Conservation (phyloP, 257 asterid species). For the Solanum chmielewskii region DNA sequence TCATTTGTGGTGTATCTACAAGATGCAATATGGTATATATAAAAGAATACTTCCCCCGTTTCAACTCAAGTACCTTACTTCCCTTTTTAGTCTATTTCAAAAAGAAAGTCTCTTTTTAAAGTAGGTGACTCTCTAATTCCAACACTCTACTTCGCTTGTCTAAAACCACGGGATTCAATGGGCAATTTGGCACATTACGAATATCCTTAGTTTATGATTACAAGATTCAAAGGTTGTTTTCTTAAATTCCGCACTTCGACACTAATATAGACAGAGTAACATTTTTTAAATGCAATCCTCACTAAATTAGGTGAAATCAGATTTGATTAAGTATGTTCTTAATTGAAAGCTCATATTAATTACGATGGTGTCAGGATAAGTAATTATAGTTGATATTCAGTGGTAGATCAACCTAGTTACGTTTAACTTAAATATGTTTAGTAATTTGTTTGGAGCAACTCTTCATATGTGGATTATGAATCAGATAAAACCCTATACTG, state of each 20-base stretch:
- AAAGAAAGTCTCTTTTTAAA: not conserved
- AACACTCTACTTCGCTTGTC: not conserved
- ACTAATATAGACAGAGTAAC: not conserved
- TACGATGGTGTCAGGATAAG: not conserved
- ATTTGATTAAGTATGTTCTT: not conserved
- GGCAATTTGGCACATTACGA: not conserved
- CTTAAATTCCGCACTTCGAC: not conserved
- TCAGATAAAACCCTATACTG: not conserved
- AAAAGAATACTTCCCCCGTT: not conserved
- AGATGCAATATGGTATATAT: not conserved
- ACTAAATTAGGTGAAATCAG: not conserved
- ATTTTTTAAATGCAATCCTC: not conserved
- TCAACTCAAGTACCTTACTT: not conserved
- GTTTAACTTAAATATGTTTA: not conserved
- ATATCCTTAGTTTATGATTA: not conserved
- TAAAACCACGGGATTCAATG: not conserved
- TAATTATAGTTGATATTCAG: not conserved
- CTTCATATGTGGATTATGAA: not conserved
- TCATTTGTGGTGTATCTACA: not conserved
- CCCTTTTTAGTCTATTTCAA: not conserved
- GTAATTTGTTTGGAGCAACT: not conserved
- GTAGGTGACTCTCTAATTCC: not conserved
- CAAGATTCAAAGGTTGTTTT: not conserved
- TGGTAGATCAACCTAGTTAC: not conserved
- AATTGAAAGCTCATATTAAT: not conserved